Percentiles rank a stretch among this genome's conserved stretches.
Evolutionary conservation across 2,329 filamentous ascomycete species (phyloP).

Genomic region (Ceratocystis cacaofunesta): DNA sequence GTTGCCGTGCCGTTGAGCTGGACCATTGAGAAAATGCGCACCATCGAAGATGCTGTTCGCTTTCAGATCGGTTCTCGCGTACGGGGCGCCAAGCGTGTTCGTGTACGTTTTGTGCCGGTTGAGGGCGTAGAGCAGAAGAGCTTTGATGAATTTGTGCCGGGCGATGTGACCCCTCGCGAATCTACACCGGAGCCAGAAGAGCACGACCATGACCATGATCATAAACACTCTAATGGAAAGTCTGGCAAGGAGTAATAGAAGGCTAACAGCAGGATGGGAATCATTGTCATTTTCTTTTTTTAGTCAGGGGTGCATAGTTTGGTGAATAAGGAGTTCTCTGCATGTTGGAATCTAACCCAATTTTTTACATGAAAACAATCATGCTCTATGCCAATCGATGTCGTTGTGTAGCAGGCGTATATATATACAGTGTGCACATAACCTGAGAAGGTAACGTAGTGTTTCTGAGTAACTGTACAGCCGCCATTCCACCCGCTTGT

Average conservation of each 20-base stretch:
- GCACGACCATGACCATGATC: slow-evolving; percentile 27
- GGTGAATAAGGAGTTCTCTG: slow-evolving; percentile 1
- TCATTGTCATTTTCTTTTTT: not conserved
- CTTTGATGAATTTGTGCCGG: slow-evolving; percentile 66
- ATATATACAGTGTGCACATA: not conserved
- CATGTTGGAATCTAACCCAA: not conserved
- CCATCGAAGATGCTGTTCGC: slow-evolving; percentile 60
- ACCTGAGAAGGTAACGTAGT: not conserved
- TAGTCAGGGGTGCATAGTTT: not conserved
- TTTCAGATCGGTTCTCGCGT: slow-evolving; percentile 60
- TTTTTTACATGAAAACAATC: too few relatives aligned
- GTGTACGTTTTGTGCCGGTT: slow-evolving; percentile 66
- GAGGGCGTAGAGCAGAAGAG: slow-evolving; percentile 41
- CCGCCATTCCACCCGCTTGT: not conserved
- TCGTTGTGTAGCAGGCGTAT: too few relatives aligned
- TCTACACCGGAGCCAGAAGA: slow-evolving; percentile 25
- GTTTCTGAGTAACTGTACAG: not conserved
- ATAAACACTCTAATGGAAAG: slow-evolving; percentile 22
- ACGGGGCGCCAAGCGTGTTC: slow-evolving; percentile 68
- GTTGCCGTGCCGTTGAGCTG: slow-evolving; percentile 62
- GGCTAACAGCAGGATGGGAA: not conserved
- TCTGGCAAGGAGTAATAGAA: slow-evolving; percentile 9
- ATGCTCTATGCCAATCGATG: too few relatives aligned
- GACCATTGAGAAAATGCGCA: slow-evolving; percentile 55
- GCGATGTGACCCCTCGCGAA: slow-evolving; percentile 48